Conservation (phyloP, 805 yeast species). For the Jamesozyma lodderae region DNA sequence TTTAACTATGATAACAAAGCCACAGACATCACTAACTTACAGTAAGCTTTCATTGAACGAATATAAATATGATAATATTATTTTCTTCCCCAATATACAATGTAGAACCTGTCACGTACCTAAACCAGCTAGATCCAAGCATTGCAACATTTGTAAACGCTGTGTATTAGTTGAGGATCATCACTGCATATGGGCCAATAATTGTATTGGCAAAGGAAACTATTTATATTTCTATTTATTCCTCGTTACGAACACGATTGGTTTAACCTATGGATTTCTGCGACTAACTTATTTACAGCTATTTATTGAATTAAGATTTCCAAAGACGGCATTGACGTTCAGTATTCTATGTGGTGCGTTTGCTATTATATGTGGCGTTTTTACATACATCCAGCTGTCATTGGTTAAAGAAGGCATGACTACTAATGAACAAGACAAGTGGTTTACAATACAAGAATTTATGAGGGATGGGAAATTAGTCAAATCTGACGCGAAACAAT, state of each 20-base stretch:
- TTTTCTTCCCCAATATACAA: slow-evolving; percentile 40
- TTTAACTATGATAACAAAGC: slow-evolving; percentile 16
- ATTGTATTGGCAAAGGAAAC: slow-evolving; percentile 64
- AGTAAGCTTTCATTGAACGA: slow-evolving; percentile 3
- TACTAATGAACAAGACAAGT: slow-evolving; percentile 64
- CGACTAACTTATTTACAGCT: slow-evolving; percentile 13
- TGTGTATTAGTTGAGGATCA: slow-evolving; percentile 66
- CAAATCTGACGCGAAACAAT: slow-evolving; percentile 10
- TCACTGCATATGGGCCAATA: slow-evolving; percentile 65
- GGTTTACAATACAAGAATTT: slow-evolving; percentile 54
- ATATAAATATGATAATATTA: slow-evolving; percentile 40
- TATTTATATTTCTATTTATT: slow-evolving; percentile 52
- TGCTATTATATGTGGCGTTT: slow-evolving; percentile 36
- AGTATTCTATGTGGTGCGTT: slow-evolving; percentile 38
- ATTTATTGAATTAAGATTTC: slow-evolving; percentile 5
- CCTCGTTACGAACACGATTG: slow-evolving; percentile 39
- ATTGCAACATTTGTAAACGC: slow-evolving; percentile 57
- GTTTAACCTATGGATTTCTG: slow-evolving; percentile 38
- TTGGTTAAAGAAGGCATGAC: slow-evolving; percentile 60
- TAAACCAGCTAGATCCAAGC: slow-evolving; percentile 67
- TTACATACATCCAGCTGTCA: slow-evolving; percentile 38
- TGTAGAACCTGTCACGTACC: slow-evolving; percentile 54
- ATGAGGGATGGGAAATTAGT: slow-evolving; percentile 34
- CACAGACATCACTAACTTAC: slow-evolving; percentile 8
- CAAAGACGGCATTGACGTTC: slow-evolving; percentile 30